phyloP scores from a whole-genome alignment of 352 stramenopile genomes.

The Thraustochytrium sp. region DNA sequence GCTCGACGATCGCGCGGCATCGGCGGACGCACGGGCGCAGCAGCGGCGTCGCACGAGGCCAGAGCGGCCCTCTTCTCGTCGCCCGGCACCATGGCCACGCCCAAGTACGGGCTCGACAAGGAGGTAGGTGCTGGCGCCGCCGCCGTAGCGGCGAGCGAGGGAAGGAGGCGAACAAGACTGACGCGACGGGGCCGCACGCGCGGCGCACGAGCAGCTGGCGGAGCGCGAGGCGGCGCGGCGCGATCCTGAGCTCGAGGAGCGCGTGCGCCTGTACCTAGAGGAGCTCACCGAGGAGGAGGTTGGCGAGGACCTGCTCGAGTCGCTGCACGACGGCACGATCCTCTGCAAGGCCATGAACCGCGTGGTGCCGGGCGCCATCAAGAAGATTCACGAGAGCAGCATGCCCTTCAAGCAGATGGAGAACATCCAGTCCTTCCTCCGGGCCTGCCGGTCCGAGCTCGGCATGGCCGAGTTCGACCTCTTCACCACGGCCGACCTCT shows the following conservation, averaged over 20 bases:
- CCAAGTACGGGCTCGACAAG: conserved; percentile 22
- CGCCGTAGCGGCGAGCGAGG: not conserved
- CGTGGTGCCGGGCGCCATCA: conserved; percentile 54
- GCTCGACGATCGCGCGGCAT: no score
- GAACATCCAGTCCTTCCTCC: conserved; percentile 75
- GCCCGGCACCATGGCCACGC: no score
- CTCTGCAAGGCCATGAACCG: conserved; percentile 50
- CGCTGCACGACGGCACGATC: conserved; percentile 46
- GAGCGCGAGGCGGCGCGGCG: conserved; percentile 42
- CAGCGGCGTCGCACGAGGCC: not conserved
- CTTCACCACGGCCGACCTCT: conserved; percentile 80
- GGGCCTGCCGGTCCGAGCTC: conserved; percentile 65
- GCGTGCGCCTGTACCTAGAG: conserved; percentile 33
- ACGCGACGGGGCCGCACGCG: no score
- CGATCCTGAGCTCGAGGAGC: conserved; percentile 40
- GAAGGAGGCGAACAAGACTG: not conserved
- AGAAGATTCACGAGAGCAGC: conserved; percentile 63
- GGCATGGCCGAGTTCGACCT: conserved; percentile 78
- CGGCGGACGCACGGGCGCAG: no score
- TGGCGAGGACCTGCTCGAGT: conserved; percentile 39
- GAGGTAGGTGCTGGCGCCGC: conserved; percentile 5
- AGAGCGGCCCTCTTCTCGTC: no score
- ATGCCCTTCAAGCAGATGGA: conserved; percentile 88
- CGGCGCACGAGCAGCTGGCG: conserved; percentile 24
- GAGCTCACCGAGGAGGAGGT: conserved; percentile 33